Evolutionary conservation across 106 monocot species (phyloP).

Genomic region (Acorus calamus): DNA sequence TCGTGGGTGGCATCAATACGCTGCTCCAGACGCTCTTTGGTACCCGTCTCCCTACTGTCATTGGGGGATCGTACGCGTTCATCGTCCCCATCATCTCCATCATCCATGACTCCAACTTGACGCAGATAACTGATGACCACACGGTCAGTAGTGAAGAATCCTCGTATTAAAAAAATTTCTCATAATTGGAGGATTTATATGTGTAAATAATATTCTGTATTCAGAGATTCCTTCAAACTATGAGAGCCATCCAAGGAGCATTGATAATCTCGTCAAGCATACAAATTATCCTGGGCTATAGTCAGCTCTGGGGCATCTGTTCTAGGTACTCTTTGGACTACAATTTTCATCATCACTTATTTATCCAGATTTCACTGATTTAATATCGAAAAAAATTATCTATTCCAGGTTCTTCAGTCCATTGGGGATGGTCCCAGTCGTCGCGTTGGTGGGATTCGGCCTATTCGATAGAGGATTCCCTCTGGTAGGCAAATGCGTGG

Average conservation of each 20-base stretch:
- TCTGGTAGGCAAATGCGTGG: constrained; percentile 96
- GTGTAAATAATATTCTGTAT: no score
- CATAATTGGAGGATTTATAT: no score
- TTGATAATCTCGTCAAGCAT: constrained; percentile 89
- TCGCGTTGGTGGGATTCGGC: constrained; percentile 85
- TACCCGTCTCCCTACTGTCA: constrained; percentile 11
- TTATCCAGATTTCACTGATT: no score
- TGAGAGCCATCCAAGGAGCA: constrained; percentile 92
- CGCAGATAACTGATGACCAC: constrained; percentile 3
- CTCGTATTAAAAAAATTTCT: no score
- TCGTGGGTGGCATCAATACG: constrained; percentile 8
- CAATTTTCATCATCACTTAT: no score
- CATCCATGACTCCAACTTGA: constrained; percentile 1
- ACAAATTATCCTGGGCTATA: constrained; percentile 91
- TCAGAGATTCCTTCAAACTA: constrained; percentile 90
- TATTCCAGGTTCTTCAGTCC: constrained; percentile 46
- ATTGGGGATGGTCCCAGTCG: constrained; percentile 88
- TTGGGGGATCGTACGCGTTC: constrained; percentile 10
- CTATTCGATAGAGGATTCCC: constrained; percentile 96
- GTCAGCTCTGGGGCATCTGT: constrained; percentile 96
- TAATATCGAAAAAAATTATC: no score
- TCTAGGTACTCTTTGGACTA: constrained; percentile 39
- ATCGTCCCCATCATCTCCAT: constrained; percentile 11
- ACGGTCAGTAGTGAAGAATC: constrained; percentile 14
- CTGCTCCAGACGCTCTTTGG: constrained; percentile 13